These are phyloP conservation scores for Urostyla sp. DNA, from an alignment of 73 alveolate genomes.

Conservation along the genomic window DNA sequence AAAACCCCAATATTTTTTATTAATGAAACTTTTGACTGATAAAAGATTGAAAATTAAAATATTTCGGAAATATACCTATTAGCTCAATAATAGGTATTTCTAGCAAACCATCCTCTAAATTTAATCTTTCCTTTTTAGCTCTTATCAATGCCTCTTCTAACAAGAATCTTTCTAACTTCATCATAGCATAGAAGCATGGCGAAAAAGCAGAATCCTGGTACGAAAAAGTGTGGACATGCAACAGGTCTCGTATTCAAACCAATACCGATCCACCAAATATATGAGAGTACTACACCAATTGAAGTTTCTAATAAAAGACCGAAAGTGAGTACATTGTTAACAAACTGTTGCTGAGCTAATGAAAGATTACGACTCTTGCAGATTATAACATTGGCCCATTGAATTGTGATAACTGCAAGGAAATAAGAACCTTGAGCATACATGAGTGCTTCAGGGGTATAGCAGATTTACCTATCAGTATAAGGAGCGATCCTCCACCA, in stretches of 20 bases:
- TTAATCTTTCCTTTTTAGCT: constrained; percentile 19
- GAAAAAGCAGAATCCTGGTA: constrained; percentile 71
- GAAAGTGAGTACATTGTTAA: constrained; percentile 60
- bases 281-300: constrained; percentile 59
- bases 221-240: constrained; percentile 73
- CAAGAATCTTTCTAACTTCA: constrained; percentile 78
- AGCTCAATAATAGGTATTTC: constrained; percentile 68
- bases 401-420: constrained; percentile 83
- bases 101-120: constrained; percentile 65
- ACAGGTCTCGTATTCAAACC: constrained; percentile 82
- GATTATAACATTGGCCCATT: constrained; percentile 87
- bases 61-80: neutral
- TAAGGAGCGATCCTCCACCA: constrained; percentile 57
- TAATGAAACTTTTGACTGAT: neutral
- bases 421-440: constrained; percentile 95
- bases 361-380: constrained; percentile 86
- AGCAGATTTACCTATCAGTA: constrained; percentile 73
- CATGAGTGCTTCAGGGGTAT: constrained; percentile 93
- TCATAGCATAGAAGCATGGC: constrained; percentile 68
- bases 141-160: constrained; percentile 59
- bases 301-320: constrained; percentile 74
- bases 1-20: neutral
- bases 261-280: constrained; percentile 64
- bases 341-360: constrained; percentile 64
- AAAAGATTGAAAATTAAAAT: neutral